These are phyloP conservation scores for Abrus pulchellus DNA, from an alignment of 306 rosid species.

Conservation along the genomic window DNA sequence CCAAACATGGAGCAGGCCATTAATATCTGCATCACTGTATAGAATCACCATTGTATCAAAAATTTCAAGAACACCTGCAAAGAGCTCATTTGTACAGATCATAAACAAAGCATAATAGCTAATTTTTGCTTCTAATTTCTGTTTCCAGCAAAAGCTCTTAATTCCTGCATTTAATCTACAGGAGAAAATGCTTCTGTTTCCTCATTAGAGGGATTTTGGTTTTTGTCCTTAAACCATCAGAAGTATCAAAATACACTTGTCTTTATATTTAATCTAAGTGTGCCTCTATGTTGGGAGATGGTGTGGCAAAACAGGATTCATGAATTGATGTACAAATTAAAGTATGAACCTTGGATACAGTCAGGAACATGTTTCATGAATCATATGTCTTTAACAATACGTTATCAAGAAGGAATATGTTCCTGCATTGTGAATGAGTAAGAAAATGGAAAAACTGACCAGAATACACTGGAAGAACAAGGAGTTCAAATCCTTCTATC, in stretches of 20 bases:
- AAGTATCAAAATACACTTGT: conserved; percentile 12
- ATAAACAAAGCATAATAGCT: conserved; percentile 1
- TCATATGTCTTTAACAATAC: background rate
- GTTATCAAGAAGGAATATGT: background rate
- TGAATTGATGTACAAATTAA: background rate
- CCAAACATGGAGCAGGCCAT: background rate
- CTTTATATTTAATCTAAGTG: background rate
- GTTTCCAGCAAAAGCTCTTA: conserved; percentile 10
- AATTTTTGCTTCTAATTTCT: conserved; percentile 23
- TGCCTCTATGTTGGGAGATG: background rate
- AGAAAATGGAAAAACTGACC: background rate
- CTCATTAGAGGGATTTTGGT: conserved; percentile 16
- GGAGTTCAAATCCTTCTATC: conserved; percentile 2
- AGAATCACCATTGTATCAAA: conserved; percentile 9
- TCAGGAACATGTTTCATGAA: background rate
- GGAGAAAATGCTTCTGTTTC: background rate
- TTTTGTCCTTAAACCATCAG: conserved; percentile 30
- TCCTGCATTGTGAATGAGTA: conserved; percentile 13
- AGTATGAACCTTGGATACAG: background rate
- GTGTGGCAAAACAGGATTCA: conserved; percentile 24
- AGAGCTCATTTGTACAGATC: conserved; percentile 9
- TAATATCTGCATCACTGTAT: conserved; percentile 7
- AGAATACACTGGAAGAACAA: background rate
- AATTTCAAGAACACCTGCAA: background rate
- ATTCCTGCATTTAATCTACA: background rate